Base-by-base conservation (phyloP, 1,284 basidiomycete species). In the Ganoderma boninense region DNA sequence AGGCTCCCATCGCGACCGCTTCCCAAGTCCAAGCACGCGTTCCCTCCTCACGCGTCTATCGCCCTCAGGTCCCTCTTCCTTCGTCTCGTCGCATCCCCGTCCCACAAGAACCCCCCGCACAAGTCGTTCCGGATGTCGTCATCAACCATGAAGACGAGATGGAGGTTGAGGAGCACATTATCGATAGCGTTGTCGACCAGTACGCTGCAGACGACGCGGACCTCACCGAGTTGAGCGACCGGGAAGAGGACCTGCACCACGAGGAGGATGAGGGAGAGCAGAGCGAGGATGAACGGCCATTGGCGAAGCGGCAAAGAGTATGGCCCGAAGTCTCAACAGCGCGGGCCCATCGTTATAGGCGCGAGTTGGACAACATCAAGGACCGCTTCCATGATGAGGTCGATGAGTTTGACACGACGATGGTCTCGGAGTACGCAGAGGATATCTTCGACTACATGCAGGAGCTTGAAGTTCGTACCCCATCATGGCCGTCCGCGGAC, bases 401-500 rank as follows among this genome's bases (percentile, higher is more conserved):
- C 32, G 97, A 98, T 79, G 87, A 92, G 78, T 91, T 91, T 75
- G 98, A 99, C 83, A 94, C 94, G 35, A 96, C 95, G 13, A 98
- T 99, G 97, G 97, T 98, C 29, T 96, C 97, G 61, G 98, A 99
- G 82, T 99, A 99, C 80, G 90, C 97, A 35, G 95, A 97, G 40
- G 97, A 99, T 71, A 99, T 99, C 79, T 99, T 99, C 78, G 87
- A 89, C 71, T 99, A 99, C 83, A 99, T 99, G 98, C 87, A 87
- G 72, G 89, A 94, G 68, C 89, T 98, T 64, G 96, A 98, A 89
- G 95, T 96, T 71, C 43, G 87, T 82, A 23, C 18, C 43, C 64
- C 38, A 49, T 71, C 65, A 63, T 72, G 23, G 70, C 35, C 35
- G 42, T 6, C 46, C 13, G n/a, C 11, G 2, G 35, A 18, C 69